These are phyloP conservation scores for Metschnikowia cubensis DNA, from an alignment of 805 yeast species.

Conservation along the genomic window DNA sequence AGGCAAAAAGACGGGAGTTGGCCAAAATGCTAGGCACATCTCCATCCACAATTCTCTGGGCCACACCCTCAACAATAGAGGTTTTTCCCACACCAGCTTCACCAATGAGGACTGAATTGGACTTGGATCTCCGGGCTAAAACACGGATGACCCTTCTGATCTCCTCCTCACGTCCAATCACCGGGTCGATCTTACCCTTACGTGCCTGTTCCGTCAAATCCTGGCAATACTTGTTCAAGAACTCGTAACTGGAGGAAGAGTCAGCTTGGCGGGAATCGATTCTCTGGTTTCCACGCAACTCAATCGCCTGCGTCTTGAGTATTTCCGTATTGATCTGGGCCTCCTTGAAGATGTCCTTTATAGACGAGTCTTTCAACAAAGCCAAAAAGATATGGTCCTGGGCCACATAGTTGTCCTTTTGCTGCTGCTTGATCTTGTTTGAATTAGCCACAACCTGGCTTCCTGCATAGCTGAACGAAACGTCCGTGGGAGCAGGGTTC, in stretches of 20 bases:
- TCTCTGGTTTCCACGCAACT: constrained; percentile 83
- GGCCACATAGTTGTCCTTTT: constrained; percentile 86
- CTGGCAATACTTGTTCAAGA: constrained; percentile 81
- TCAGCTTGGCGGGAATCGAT: constrained; percentile 95
- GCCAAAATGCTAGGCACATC: constrained; percentile 90
- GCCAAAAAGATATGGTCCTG: constrained; percentile 93
- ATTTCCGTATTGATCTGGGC: constrained; percentile 63
- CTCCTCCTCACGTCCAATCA: constrained; percentile 98
- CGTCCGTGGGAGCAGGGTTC: constrained; percentile 81
- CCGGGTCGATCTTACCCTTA: constrained; percentile 94
- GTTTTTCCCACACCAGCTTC: constrained; percentile 99
- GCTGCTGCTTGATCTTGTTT: constrained; percentile 72
- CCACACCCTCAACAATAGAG: constrained; percentile 96
- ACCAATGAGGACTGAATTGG: constrained; percentile 95
- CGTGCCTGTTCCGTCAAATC: constrained; percentile 93
- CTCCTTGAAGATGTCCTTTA: constrained; percentile 70
- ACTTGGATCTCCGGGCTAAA: constrained; percentile 93
- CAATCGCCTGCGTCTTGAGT: constrained; percentile 70
- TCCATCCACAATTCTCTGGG: constrained; percentile 91
- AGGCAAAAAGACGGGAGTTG: constrained; percentile 74
- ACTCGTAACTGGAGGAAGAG: constrained; percentile 79
- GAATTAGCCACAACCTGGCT: constrained; percentile 75
- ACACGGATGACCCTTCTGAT: constrained; percentile 93
- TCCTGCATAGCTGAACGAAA: constrained; percentile 70
- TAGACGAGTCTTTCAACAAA: constrained; percentile 69